Conservation (phyloP, 1,139 yeast genomes). For the Candida tropicalis region DNA sequence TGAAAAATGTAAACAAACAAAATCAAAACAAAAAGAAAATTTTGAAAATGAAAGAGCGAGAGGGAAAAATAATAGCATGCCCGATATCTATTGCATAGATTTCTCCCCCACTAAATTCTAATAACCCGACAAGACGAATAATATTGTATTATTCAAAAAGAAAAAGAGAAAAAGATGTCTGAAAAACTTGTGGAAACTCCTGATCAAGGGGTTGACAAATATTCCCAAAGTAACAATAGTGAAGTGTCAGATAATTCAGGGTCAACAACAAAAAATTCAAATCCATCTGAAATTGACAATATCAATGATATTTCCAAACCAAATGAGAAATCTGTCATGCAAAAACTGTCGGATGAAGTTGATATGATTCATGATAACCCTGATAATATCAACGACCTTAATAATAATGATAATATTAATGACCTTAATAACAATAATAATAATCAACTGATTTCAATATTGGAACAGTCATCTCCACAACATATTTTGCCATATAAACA, state of each 20-base stretch:
- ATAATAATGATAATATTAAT: too few species aligned
- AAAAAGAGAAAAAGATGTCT: neutral
- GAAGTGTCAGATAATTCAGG: constrained; percentile 4
- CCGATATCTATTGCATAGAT: too few species aligned
- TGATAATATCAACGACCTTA: too few species aligned
- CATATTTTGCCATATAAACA: constrained; percentile 27
- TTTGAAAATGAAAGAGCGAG: too few species aligned
- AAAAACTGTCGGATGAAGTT: neutral
- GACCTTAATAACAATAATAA: neutral
- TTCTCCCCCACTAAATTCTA: too few species aligned
- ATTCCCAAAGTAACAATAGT: neutral
- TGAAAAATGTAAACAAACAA: neutral
- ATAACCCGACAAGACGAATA: too few species aligned
- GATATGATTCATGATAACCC: neutral
- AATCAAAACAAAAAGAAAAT: neutral
- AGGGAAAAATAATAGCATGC: too few species aligned
- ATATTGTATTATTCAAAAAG: too few species aligned
- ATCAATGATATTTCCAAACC: neutral
- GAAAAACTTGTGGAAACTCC: neutral
- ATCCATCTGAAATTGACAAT: constrained; percentile 3
- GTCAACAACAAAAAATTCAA: constrained; percentile 3
- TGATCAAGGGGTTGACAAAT: neutral
- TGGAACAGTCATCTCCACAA: constrained; percentile 14
- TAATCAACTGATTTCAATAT: constrained; percentile 9
- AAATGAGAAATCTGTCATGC: neutral